A percentile compares a stretch with the other conserved stretches of the same genome.
These are phyloP conservation scores for Cornus controversa DNA, from an alignment of 148 eudicot species.

Conservation along the genomic window DNA sequence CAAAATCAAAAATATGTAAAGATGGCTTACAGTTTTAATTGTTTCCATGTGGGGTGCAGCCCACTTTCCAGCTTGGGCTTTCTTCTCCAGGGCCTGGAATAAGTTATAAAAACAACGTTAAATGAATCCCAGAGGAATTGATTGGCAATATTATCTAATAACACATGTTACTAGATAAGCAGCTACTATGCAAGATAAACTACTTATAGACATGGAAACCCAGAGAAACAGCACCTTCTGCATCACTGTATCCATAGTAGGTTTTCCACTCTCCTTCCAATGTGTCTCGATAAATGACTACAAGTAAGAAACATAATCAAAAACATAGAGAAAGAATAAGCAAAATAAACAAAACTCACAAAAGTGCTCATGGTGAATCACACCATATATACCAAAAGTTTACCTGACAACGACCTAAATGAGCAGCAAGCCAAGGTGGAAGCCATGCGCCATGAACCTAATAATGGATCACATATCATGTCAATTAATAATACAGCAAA, in stretches of 20 bases:
- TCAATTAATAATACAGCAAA: too few species aligned
- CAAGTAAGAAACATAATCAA: slow-evolving; percentile 14
- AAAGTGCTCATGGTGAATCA: slow-evolving; percentile 8
- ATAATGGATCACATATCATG: background rate
- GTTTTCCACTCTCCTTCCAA: slow-evolving; percentile 82
- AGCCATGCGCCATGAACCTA: slow-evolving; percentile 95
- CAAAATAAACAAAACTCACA: background rate
- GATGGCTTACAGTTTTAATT: slow-evolving; percentile 61
- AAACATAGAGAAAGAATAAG: background rate
- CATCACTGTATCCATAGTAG: slow-evolving; percentile 55
- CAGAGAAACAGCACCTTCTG: slow-evolving; percentile 52
- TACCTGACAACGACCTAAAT: slow-evolving; percentile 49
- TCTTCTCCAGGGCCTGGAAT: slow-evolving; percentile 69
- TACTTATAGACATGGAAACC: background rate
- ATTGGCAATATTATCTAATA: background rate
- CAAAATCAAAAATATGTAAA: background rate
- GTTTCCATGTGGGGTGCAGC: slow-evolving; percentile 76
- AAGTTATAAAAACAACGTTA: background rate
- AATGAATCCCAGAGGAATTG: background rate
- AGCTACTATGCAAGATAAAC: background rate
- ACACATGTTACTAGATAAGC: background rate
- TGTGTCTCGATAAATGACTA: slow-evolving; percentile 63
- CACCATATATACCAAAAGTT: slow-evolving; percentile 13
- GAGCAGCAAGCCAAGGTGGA: slow-evolving; percentile 85
- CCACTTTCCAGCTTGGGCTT: slow-evolving; percentile 71